Conservation (phyloP, 495 filamentous ascomycete species). For the Penicillium dipodomyicola region DNA sequence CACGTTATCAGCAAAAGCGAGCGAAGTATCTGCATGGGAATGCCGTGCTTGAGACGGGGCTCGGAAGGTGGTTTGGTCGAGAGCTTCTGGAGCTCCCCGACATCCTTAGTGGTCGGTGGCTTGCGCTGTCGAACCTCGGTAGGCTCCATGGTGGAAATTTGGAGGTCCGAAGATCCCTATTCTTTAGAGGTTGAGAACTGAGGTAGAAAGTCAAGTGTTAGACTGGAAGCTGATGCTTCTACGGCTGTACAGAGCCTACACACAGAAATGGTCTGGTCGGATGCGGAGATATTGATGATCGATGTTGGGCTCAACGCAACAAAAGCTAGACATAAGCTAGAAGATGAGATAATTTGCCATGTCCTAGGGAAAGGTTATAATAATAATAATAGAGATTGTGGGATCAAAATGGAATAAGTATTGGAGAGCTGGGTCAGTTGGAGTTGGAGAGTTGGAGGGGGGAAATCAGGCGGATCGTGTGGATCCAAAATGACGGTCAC, state of each 20-base stretch:
- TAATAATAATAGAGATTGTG: not conserved
- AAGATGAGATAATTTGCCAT: not conserved
- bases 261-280: not conserved
- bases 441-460: constrained; percentile 1
- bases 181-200: not conserved
- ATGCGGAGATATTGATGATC: not conserved
- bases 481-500: not conserved
- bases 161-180: not conserved
- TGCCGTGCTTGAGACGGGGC: constrained; percentile 63
- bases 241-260: constrained; percentile 1
- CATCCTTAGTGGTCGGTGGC: constrained; percentile 21
- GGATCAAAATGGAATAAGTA: not conserved
- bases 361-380: not conserved
- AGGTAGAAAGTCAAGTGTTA: not conserved
- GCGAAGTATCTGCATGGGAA: constrained; percentile 61
- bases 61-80: constrained; percentile 30
- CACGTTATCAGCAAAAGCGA: constrained; percentile 63
- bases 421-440: not conserved
- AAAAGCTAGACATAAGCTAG: constrained; percentile 1
- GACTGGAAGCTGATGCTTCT: not conserved
- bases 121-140: constrained; percentile 45
- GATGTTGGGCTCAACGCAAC: constrained; percentile 1
- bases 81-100: constrained; percentile 23
- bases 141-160: constrained; percentile 34
- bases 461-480: constrained; percentile 8